These are phyloP conservation scores for Phoenix roebelenii DNA, from an alignment of 176 grass and related monocot species.

Conservation along the genomic window DNA sequence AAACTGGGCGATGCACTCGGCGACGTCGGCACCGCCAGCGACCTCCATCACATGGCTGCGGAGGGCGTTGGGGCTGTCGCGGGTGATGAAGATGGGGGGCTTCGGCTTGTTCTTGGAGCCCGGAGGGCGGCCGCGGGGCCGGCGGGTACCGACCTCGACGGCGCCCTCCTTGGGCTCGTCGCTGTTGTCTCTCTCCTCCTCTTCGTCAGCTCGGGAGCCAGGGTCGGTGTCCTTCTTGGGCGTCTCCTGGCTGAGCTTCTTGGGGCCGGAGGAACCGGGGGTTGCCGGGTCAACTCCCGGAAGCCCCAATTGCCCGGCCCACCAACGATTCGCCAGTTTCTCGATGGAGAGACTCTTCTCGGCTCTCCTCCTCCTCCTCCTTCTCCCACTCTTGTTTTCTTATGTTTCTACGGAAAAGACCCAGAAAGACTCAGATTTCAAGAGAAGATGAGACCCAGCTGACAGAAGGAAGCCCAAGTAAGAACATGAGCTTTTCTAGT, in stretches of 20 bases:
- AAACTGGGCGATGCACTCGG: conserved; percentile 40
- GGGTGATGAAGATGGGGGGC: conserved; percentile 45
- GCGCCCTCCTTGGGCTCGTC: conserved; percentile 15
- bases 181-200: not conserved
- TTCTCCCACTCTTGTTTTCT: no score
- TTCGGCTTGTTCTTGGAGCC: conserved; percentile 64
- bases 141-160: conserved; percentile 14
- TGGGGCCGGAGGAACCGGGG: not conserved
- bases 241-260: not conserved
- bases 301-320: conserved; percentile 23
- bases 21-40: conserved; percentile 37
- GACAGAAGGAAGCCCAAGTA: no score
- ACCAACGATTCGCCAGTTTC: conserved; percentile 30
- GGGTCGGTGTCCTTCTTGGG: no score
- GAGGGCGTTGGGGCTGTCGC: conserved; percentile 53
- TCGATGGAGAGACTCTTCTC: no score
- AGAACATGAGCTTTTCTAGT: no score
- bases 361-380: no score
- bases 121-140: conserved; percentile 34
- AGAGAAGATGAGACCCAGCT: no score
- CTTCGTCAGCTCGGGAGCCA: not conserved
- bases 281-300: conserved; percentile 5
- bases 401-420: no score
- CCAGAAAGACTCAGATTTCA: no score
- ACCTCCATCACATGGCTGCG: conserved; percentile 57